Conservation (phyloP, 1,284 basidiomycete species). For the Malassezia sympodialis region DNA sequence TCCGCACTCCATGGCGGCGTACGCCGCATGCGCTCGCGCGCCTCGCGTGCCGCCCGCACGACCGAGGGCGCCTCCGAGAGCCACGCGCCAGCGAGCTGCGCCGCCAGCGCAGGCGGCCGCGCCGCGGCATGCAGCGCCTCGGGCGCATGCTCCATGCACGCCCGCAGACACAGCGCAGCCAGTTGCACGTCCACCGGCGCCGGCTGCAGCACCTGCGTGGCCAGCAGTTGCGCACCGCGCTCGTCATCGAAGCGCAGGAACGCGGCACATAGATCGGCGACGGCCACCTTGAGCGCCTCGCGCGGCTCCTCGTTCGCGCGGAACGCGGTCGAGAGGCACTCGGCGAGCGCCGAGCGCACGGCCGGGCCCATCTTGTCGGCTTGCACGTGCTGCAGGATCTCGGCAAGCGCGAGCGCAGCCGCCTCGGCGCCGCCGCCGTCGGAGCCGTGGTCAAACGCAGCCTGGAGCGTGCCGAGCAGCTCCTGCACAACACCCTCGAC, state of each 20-base stretch:
- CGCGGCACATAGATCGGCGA: conserved; percentile 61
- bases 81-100: conserved; percentile 64
- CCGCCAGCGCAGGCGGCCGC: conserved; percentile 56
- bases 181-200: conserved; percentile 59
- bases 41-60: conserved; percentile 71
- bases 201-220: conserved; percentile 54
- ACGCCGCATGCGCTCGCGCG: conserved; percentile 62
- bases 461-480: conserved; percentile 54
- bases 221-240: conserved; percentile 60
- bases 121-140: conserved; percentile 62
- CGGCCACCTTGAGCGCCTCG: conserved; percentile 52
- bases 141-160: conserved; percentile 54
- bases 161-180: conserved; percentile 54
- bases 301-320: conserved; percentile 24
- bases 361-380: conserved; percentile 67
- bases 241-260: conserved; percentile 59
- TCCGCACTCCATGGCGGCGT: conserved; percentile 36
- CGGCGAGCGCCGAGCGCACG: conserved; percentile 62
- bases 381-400: conserved; percentile 62
- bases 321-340: conserved; percentile 71
- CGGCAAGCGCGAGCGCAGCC: conserved; percentile 64
- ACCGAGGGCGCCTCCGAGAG: conserved; percentile 65
- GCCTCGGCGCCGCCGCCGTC: conserved; percentile 54
- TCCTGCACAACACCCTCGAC: conserved; percentile 70
- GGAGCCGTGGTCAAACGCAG: conserved; percentile 53